Base-by-base conservation (phyloP, 2,329 filamentous ascomycete species). In the Pestalotiopsis sp. region DNA sequence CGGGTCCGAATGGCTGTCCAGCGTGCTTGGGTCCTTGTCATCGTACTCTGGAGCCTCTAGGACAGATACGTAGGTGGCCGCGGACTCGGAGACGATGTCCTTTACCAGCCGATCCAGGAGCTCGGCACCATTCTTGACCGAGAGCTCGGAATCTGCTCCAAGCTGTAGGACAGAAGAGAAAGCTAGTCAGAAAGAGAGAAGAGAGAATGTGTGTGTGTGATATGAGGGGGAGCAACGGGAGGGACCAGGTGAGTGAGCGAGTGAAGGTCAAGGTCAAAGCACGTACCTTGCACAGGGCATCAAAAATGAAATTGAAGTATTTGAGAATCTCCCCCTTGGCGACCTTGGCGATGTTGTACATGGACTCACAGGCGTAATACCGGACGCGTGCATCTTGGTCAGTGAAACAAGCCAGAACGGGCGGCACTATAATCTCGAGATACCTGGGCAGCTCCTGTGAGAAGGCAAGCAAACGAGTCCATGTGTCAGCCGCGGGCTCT, bases 281-380 rank as follows among this genome's bases (percentile, higher is more conserved):
- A 73, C 82, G 71, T 83, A 97, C 94, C 88, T 98, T 98, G 84
- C 95, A 97, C 67, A 99, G 85, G 25, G 96, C 94, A 83, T 99
- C 96, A 78, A 99, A 99, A 72, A 99, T 96, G 76, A 97, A 93
- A 82, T 99, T 99, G 82, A 99, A 99, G 84, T 97, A 99, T 56
- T 97, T 89, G 72, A 99, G 82, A 23, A 99, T 96, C 81, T 99
- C 96, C 49, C 97, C 96, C 82, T 99, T 99, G 70, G 95, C 96
- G 62, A 99, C 96, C 83, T 99, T 99, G 77, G 96, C 95, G 78
- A 99, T 99, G 81, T 99, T 99, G 84, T 99, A 99, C 96, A 99
- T 99, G 81, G 95, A 97, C 84, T 99, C 96, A 82, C 96, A 99
- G 27, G 96, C 96, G 82, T 99, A 99, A 81, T 99, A 99, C 72